Base-by-base conservation (phyloP, 208 protist species). In the Kentomonas sorsogonicus region DNA sequence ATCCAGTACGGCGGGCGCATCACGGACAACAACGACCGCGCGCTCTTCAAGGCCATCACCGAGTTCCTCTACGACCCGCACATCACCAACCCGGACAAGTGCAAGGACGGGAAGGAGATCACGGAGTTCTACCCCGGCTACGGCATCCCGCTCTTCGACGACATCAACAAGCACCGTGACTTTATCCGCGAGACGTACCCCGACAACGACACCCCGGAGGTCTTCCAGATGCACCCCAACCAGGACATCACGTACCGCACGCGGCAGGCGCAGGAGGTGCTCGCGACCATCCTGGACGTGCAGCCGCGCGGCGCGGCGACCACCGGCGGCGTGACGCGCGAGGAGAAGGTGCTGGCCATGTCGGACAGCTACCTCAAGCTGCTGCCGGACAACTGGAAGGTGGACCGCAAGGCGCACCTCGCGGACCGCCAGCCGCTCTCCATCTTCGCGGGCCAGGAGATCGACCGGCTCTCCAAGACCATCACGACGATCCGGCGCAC, bases 1-100 rank as follows among this genome's bases (percentile, higher is more conserved):
- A 98, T 99, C 67, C 96, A 99, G 79, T 99, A 99, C 81, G 98
- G 98, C 55, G 98, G 98, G 22, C 89, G 97, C 60, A 98, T 99
- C 71, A 99, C 97, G 25, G 97, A 99, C 74, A 98, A 99, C 76
- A 98, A 91, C 68, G 98, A 99, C 71, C 79, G 94, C 44, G 83
- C 91, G n/a, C 83, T 99, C 38, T 97, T 99, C 78, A 98, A 97
- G 76, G 96, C 97, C 22, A 98, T 98, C 79, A 97, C 93, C 36
- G 88, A 98, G 68, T 87, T 93, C 58, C 95, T 95, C 54, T 91
- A 99, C 55, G 81, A 89, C 51, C 53, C 66, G 25, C 75, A 83
- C 64, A 91, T 98, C 66, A 91, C 97, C 16, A 84, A 95, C 60
- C 73, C 82, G 11, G 91, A 98, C 50, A 83, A 80, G 58, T 83